Conservation (phyloP, 805 yeast species). For the Hagleromyces aurorensis region DNA sequence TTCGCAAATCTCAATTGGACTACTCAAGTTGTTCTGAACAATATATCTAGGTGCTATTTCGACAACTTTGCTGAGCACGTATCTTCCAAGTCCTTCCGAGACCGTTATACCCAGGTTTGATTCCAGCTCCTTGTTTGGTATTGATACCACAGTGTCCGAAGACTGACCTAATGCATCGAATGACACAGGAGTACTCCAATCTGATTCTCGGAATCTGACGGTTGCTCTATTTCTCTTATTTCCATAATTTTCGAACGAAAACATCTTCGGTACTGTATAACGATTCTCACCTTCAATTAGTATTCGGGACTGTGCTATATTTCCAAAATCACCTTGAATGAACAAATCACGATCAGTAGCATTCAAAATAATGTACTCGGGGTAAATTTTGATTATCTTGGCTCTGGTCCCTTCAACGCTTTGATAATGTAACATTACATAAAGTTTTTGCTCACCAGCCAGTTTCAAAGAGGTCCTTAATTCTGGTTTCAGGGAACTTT, state of each 20-base stretch:
- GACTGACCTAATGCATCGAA: slow-evolving; percentile 88
- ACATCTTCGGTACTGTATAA: slow-evolving; percentile 58
- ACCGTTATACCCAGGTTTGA: slow-evolving; percentile 68
- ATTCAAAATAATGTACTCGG: slow-evolving; percentile 82
- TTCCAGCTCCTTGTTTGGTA: slow-evolving; percentile 48
- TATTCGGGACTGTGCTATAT: slow-evolving; percentile 42
- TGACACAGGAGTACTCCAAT: slow-evolving; percentile 65
- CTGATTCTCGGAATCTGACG: slow-evolving; percentile 58
- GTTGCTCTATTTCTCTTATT: slow-evolving; percentile 60
- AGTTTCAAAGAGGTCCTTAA: slow-evolving; percentile 42
- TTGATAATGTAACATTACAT: slow-evolving; percentile 57
- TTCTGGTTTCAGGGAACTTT: slow-evolving; percentile 52
- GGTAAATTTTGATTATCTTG: slow-evolving; percentile 56
- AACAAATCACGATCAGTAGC: slow-evolving; percentile 62
- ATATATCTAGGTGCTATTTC: slow-evolving; percentile 79
- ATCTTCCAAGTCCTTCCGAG: slow-evolving; percentile 80
- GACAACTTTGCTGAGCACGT: slow-evolving; percentile 66
- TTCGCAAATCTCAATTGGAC: slow-evolving; percentile 54
- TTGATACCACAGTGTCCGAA: slow-evolving; percentile 45
- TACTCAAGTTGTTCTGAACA: slow-evolving; percentile 51
- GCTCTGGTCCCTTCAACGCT: slow-evolving; percentile 42
- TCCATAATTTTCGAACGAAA: slow-evolving; percentile 62
- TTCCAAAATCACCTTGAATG: slow-evolving; percentile 48
- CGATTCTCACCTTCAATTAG: slow-evolving; percentile 22
- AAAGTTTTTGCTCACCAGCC: slow-evolving; percentile 59